These are phyloP conservation scores for Hortiboletus flavorubellus DNA, from an alignment of 768 basidiomycete species.

Conservation along the genomic window DNA sequence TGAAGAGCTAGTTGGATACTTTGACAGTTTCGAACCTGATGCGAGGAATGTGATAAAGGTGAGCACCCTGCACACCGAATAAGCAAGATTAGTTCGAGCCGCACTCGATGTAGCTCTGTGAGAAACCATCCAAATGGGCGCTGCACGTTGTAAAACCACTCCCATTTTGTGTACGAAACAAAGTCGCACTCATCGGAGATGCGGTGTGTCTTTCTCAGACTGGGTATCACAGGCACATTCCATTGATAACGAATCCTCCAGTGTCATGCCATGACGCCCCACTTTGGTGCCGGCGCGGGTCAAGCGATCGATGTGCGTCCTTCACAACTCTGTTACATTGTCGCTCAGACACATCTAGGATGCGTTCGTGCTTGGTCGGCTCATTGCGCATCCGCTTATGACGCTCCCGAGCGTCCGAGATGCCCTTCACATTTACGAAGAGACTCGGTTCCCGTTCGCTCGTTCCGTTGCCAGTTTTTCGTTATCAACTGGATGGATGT, in stretches of 20 bases:
- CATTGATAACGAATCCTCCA: not conserved
- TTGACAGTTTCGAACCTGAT: slow-evolving; percentile 38
- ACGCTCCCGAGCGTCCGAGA: not conserved
- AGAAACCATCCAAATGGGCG: slow-evolving; percentile 41
- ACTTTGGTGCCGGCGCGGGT: slow-evolving; percentile 23
- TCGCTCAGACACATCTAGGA: slow-evolving; percentile 5
- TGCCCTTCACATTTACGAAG: slow-evolving; percentile 12
- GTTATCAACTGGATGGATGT: slow-evolving; percentile 17
- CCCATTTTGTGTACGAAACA: slow-evolving; percentile 36
- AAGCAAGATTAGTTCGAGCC: not conserved
- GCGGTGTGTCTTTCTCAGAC: slow-evolving; percentile 31
- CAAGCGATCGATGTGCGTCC: slow-evolving; percentile 26
- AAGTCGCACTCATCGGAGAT: slow-evolving; percentile 49
- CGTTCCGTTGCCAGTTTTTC: slow-evolving; percentile 14
- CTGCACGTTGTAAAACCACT: slow-evolving; percentile 42
- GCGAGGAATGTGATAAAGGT: slow-evolving; percentile 31
- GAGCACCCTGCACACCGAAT: not conserved
- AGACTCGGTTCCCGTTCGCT: slow-evolving; percentile 15
- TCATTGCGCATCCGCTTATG: slow-evolving; percentile 21
- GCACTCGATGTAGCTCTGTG: slow-evolving; percentile 28
- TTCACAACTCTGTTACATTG: not conserved
- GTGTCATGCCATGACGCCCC: slow-evolving; percentile 27
- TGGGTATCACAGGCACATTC: too few relatives aligned
- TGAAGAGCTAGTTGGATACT: slow-evolving; percentile 34
- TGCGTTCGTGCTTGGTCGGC: slow-evolving; percentile 22